Evolutionary conservation across 305 asterid species (phyloP), one percentile per base, ranked within the genome.

Genomic region (Fraxinus greggii): DNA sequence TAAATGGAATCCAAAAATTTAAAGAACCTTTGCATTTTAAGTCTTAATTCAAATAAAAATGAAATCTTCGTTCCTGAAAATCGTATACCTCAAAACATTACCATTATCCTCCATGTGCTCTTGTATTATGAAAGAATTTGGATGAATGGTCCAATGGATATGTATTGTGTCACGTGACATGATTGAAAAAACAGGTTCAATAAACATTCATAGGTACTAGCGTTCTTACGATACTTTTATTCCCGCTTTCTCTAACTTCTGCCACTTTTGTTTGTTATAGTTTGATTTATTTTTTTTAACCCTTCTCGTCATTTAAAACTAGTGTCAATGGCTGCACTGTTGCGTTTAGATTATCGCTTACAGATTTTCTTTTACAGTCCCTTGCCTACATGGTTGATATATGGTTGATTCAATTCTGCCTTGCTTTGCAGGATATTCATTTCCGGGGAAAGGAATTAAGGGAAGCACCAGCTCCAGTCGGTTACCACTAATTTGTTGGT

Each of bases 371-470:
- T 28, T 7, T 65, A 12, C 13, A 24, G 13, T 65, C 19, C 5
- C 73, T 26, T 13, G 33, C 19, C 35, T 10, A 24, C 61, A 17
- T 17, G 72, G 32, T 8, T 65, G 33, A 23, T 10, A 1, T 12
- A 67, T 5, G 21, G 1, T 13, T 4, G 24, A 13, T 12, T 15
- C 24, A 69, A 15, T 29, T 29, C 40, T 42, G 5, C 59, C 2
- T 67, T 54, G 6, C 33, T 54, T 31, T 80, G 87, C 94, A 93
- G 98, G 98, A 94, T 80, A 85, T 94, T 74, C 97, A 92, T 88
- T 91, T 80, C 85, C 91, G 89, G 83, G 98, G 98, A 32, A 94
- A 94, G 89, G 90, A 94, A 75, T 73, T 94, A 76, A 90, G 90
- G 78, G 93, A 89, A 45, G 63, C 63, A 51, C 63, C 63, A 51